Conservation (phyloP, 306 rosid genomes). For the Lotus japonicus region DNA sequence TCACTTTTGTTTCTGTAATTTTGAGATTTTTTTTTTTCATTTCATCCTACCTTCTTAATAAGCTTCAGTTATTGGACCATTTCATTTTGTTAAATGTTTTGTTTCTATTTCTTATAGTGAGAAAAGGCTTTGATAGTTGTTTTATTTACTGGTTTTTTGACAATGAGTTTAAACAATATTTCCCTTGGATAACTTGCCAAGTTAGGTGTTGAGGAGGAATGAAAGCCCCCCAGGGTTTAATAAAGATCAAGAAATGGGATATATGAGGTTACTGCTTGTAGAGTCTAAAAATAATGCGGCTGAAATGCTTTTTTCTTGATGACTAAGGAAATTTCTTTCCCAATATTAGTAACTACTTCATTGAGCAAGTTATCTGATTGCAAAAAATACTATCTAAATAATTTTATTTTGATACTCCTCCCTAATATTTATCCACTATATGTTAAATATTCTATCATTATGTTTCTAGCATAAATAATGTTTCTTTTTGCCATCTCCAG, state of each 20-base stretch:
- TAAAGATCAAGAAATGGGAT: too few species aligned
- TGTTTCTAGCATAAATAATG: constrained; percentile 1
- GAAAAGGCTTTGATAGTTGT: constrained; percentile 1
- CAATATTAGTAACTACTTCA: too few species aligned
- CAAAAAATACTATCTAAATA: neutral
- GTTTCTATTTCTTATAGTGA: constrained; percentile 5
- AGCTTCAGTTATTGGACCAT: neutral
- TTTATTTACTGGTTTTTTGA: neutral
- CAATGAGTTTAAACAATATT: too few species aligned
- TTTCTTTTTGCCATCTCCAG: constrained; percentile 45
- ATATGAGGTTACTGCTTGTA: too few species aligned
- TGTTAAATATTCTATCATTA: constrained; percentile 10
- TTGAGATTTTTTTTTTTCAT: neutral
- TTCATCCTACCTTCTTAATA: neutral
- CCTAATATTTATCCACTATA: neutral
- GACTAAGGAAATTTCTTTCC: too few species aligned
- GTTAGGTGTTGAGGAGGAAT: too few species aligned
- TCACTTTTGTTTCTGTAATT: neutral
- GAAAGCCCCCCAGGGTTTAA: too few species aligned
- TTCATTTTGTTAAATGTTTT: neutral
- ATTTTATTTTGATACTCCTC: neutral
- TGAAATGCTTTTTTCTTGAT: too few species aligned
- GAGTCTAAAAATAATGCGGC: too few species aligned
- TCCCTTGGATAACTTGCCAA: too few species aligned
- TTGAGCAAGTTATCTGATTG: neutral